A percentile compares a stretch with the other conserved stretches of the same genome.
phyloP scores from a whole-genome alignment of 345 rosid genomes.

The Carallia brachiata region DNA sequence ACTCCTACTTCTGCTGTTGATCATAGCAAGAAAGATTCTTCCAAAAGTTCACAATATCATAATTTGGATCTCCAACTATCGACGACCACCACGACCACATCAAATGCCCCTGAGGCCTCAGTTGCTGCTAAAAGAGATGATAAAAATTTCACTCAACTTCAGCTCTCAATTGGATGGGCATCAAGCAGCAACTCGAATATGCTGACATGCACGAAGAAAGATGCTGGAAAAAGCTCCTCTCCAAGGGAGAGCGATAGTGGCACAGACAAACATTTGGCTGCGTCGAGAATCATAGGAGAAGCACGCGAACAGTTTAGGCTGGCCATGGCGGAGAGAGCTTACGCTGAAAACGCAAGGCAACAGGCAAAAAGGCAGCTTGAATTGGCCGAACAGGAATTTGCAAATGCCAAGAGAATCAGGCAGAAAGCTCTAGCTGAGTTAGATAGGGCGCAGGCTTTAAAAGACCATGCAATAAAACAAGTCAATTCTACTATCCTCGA shows the following conservation, averaged over 20 bases:
- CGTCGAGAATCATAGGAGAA: conserved; percentile 34
- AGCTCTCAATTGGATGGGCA: conserved; percentile 53
- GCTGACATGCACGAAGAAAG: conserved; percentile 14
- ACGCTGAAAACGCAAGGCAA: conserved; percentile 61
- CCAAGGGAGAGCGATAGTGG: conserved; percentile 15
- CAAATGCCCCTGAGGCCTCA: conserved; percentile 23
- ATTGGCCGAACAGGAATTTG: conserved; percentile 74
- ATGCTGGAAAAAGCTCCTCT: conserved; percentile 14
- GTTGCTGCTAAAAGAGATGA: conserved; percentile 37
- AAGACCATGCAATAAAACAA: conserved; percentile 62
- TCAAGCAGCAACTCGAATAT: conserved; percentile 40
- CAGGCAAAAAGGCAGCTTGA: conserved; percentile 68
- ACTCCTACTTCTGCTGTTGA: neutral
- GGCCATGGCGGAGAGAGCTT: conserved; percentile 60
- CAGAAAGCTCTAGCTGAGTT: conserved; percentile 79
- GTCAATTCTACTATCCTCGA: conserved; percentile 58
- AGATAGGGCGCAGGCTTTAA: conserved; percentile 58
- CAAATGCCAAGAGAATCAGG: conserved; percentile 70
- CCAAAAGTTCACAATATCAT: conserved; percentile 26
- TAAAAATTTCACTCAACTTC: conserved; percentile 47
- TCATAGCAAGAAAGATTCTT: conserved; percentile 14
- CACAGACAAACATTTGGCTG: conserved; percentile 21
- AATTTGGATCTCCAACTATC: conserved; percentile 71
- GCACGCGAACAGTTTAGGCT: conserved; percentile 43
- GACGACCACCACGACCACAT: conserved; percentile 29